These are phyloP conservation scores for Tulasnella sp. DNA, from an alignment of 768 basidiomycete species.

Conservation along the genomic window DNA sequence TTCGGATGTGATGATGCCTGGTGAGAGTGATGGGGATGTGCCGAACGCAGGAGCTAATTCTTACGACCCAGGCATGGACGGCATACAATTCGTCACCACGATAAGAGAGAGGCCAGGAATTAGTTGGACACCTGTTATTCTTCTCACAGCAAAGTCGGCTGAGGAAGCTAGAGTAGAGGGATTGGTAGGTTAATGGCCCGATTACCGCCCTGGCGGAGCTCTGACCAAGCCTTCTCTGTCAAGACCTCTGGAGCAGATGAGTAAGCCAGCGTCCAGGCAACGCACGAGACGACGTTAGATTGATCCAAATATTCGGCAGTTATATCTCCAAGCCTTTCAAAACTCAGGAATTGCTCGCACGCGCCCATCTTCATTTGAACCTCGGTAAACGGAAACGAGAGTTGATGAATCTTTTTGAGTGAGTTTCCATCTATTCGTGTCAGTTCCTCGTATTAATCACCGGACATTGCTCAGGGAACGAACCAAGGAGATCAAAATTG, in stretches of 20 bases:
- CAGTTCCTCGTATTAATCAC: background rate
- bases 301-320: too few relatives aligned
- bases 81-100: slow-evolving; percentile 43
- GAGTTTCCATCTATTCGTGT: background rate
- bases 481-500: slow-evolving; percentile 42
- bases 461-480: slow-evolving; percentile 37
- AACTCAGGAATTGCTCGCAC: slow-evolving; percentile 45
- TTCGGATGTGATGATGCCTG: slow-evolving; percentile 47
- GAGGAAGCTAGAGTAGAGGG: slow-evolving; percentile 47
- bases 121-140: slow-evolving; percentile 43
- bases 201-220: too few relatives aligned
- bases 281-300: too few relatives aligned
- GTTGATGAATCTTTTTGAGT: slow-evolving; percentile 34
- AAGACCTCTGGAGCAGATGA: too few relatives aligned
- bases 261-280: too few relatives aligned
- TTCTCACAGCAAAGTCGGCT: slow-evolving; percentile 47
- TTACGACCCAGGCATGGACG: slow-evolving; percentile 41
- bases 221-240: too few relatives aligned
- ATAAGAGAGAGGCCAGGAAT: slow-evolving; percentile 40
- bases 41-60: background rate
- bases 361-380: slow-evolving; percentile 48
- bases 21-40: slow-evolving; percentile 36
- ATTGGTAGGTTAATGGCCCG: slow-evolving; percentile 37
- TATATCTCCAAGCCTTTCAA: too few relatives aligned
- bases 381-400: slow-evolving; percentile 45